Evolutionary conservation across 2,329 filamentous ascomycete genomes (phyloP), one percentile per base, ranked within the genome.

Genomic region (Colletotrichum sp.): DNA sequence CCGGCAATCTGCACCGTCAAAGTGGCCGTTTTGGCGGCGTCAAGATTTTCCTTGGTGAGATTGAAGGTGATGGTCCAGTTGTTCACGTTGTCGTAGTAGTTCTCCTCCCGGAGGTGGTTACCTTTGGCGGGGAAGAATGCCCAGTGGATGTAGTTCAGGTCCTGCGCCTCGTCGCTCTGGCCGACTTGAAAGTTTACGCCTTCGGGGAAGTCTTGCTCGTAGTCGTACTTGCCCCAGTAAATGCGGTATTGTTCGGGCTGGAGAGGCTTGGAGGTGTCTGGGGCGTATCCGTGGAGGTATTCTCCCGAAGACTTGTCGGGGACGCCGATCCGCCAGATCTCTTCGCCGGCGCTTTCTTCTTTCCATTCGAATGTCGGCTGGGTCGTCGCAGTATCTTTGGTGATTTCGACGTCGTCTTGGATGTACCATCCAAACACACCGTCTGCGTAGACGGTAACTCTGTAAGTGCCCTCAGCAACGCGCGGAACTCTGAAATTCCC

Each of bases 81-180:
- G 80, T 91, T 91, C 30, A 91, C 86, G 77, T 86, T 86, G 24
- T 86, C 84, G 57, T 84, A 83, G 66, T 88, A 87, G 7, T 86
- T 82, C 60, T 87, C 83, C 2, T 85, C 82, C 1, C 89, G 85
- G 5, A 85, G 69, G 16, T 82, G 87, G 81, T 92, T 89, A 2
- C 85, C 89, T 32, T 89, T 84, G 8, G 90, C 89, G 2, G 91
- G 91, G 78, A 92, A 93, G 10, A 92, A 90, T 72, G 88, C 90
- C 92, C 92, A 93, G 80, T 93, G 92, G 6, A 93, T 89, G 71
- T 93, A 93, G 82, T 93, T 93, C 76, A 92, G 85, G 78, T 92
- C 90, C 13, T 83, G 81, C 0, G 82, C 83, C 21, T 85, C 85
- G 30, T 90, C 82, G 76, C 87, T 89, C 79, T 88, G 82, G 12